Evolutionary conservation across 129 eudicot species (phyloP), one percentile per base, ranked within the genome.

Genomic region (Smallanthus sonchifolius): DNA sequence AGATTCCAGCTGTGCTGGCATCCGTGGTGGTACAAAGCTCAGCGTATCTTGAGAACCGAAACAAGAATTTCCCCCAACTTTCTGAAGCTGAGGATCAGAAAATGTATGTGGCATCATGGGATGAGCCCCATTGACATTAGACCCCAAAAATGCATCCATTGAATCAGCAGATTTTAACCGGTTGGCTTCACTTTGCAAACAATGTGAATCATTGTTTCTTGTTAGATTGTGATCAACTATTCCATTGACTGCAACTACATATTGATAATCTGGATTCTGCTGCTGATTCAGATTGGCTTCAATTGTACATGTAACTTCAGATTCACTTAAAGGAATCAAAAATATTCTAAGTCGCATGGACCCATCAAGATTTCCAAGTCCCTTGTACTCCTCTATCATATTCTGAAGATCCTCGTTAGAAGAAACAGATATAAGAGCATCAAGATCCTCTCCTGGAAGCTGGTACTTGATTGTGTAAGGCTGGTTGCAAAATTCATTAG

Each of bases 381-480:
- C 92, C 48, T 89, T 84, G 79, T 83, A 92, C 67, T 92, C 96
- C 77, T 92, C 97, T 30, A 89, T 74, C 96, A 92, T 85, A 45
- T 82, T 83, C 24, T 81, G 91, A 76, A 92, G 83, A 80, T 92
- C 97, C 72, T 88, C 96, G 61, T 89, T 96, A 8, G 91, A 88
- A 63, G 85, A 83, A 35, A 92, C 97, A 2, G 97, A 88, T 74
- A 92, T 85, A 65, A 89, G 92, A 35, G 96, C 96, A 82, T 92
- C 97, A 67, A 92, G 86, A 78, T 77, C 81, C 40, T 77, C 81
- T 35, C 90, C 92, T 4, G 97, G 97, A 44, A 91, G 90, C 84
- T 91, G 97, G 71, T 88, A 92, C 77, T 85, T 89, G 35, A 92
- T 89, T 39, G 82, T 83, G 72, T 85, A 90, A 16, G 86, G 83